Conservation (phyloP, 495 filamentous ascomycete genomes). For the Talaromyces nanjingensis region DNA sequence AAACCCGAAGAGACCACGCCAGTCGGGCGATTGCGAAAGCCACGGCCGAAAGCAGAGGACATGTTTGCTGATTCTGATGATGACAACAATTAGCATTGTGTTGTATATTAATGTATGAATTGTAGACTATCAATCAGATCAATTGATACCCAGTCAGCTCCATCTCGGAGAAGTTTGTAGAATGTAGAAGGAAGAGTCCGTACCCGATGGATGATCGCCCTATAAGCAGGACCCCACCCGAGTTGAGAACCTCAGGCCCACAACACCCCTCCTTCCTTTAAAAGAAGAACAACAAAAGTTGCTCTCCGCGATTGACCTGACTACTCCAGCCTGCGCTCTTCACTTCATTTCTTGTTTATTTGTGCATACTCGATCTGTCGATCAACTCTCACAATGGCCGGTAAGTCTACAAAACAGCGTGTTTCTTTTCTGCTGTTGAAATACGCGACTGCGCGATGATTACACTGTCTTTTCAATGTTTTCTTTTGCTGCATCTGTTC, state of each 20-base stretch:
- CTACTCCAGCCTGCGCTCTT: conserved; percentile 1
- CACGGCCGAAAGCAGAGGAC: conserved; percentile 79
- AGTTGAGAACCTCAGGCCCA: conserved; percentile 4
- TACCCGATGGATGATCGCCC: neutral
- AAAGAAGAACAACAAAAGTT: conserved; percentile 4
- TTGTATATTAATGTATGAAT: neutral
- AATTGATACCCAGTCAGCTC: neutral
- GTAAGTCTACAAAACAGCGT: conserved; percentile 19
- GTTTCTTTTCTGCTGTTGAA: neutral
- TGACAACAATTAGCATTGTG: neutral
- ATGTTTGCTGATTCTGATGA: conserved; percentile 77
- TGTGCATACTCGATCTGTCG: neutral
- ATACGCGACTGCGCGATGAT: neutral
- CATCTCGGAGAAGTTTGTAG: neutral
- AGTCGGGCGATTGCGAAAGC: conserved; percentile 29
- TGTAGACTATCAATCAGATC: neutral
- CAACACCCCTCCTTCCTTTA: conserved; percentile 5
- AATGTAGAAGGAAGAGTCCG: neutral
- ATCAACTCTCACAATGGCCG: conserved; percentile 31
- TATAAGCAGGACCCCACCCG: neutral
- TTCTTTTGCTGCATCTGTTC: neutral
- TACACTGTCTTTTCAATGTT: neutral
- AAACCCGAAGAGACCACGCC: conserved; percentile 16
- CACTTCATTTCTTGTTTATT: conserved; percentile 5
- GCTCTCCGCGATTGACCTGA: neutral